These are phyloP conservation scores for Paraconiothyrium sp. DNA, from an alignment of 2,329 filamentous ascomycete species.

Conservation along the genomic window DNA sequence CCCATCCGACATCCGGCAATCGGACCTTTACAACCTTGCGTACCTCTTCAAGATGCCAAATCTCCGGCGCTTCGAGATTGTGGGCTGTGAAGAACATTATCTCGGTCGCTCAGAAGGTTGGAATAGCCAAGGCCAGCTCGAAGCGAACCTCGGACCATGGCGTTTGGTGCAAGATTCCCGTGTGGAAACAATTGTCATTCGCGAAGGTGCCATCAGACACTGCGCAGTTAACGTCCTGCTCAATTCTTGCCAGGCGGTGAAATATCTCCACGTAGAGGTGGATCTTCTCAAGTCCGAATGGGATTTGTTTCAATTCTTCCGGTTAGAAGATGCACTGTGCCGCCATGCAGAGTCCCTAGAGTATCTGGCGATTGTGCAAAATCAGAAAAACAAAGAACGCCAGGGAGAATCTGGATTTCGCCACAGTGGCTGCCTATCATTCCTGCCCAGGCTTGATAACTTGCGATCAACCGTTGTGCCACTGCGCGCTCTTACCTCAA, in stretches of 20 bases:
- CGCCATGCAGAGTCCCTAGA: conserved; percentile 11
- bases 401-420: background rate
- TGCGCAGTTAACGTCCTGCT: conserved; percentile 2
- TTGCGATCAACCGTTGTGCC: background rate
- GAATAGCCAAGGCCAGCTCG: conserved; percentile 1
- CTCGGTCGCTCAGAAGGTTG: conserved; percentile 1
- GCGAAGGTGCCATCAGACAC: conserved; percentile 1
- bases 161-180: background rate
- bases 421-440: background rate
- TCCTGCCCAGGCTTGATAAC: background rate
- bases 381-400: background rate
- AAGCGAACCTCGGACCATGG: background rate
- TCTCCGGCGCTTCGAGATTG: conserved; percentile 7
- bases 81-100: background rate
- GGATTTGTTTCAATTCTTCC: conserved; percentile 3
- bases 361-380: conserved; percentile 5
- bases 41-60: conserved; percentile 12
- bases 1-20: background rate
- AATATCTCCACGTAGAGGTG: background rate
- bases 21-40: conserved; percentile 4
- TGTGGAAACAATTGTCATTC: conserved; percentile 8
- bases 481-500: background rate
- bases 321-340: conserved; percentile 12
- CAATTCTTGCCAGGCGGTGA: conserved; percentile 11
- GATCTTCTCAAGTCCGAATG: background rate